Evolutionary conservation across 345 rosid genomes (phyloP), one percentile per base, ranked within the genome.

Genomic region (Lepidium didymum): DNA sequence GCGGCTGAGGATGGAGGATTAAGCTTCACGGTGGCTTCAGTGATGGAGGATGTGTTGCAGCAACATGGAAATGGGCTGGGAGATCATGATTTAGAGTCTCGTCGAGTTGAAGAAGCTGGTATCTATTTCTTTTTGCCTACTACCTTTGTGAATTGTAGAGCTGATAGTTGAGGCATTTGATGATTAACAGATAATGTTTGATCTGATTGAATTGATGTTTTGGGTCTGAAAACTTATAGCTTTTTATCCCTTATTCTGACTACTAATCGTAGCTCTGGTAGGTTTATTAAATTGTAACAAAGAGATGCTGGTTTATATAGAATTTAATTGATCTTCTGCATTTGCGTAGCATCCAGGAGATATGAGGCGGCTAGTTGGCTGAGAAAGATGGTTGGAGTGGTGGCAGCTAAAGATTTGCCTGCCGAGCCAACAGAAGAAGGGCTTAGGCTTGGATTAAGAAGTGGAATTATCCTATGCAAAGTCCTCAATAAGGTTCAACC

Each of bases 381-480:
- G 67, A 84, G 96, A 50, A 87, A 84, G 76, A 82, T 78, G 87
- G 83, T 82, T 1, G 96, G 94, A 47, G 94, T 87, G 15, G 89
- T 87, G 7, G 87, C 83, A 33, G 94, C 88, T 53, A 90, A 81
- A 45, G 96, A 90, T 79, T 82, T 90, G 71, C 96, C 96, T 7
- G 91, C 86, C 1, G 91, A 87, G 79, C 94, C 96, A 13, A 87
- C 92, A 1, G 96, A 90, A 56, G 90, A 90, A 67, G 96, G 84
- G 69, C 80, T 86, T 57, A 82, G 92, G 81, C 80, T 87, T 83
- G 96, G 96, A 16, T 70, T 90, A 76, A 81, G 96, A 42, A 90
- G 94, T 70, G 96, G 96, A 10, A 90, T 90, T 42, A 82, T 90
- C 18, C 94, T 90, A 27, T 90, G 96, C 66, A 90, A 87, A 78